phyloP scores from a whole-genome alignment of 2,329 filamentous ascomycete species.

The Lasiodiplodia sp. region DNA sequence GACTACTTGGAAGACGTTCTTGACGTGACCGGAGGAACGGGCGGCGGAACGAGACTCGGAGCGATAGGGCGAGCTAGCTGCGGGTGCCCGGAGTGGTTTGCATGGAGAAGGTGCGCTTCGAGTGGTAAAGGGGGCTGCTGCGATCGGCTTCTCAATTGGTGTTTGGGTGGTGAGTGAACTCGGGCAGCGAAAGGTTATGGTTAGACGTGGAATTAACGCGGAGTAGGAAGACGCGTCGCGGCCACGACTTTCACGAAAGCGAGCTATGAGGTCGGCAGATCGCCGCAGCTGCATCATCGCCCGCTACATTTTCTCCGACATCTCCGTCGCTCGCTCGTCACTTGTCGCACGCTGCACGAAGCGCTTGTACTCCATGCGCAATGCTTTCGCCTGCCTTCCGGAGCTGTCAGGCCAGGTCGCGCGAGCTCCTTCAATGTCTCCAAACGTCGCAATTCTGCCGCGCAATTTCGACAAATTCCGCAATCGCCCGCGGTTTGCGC shows the following conservation, averaged over 20 bases:
- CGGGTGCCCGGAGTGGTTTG: too few species aligned
- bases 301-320: neutral
- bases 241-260: slow-evolving; percentile 5
- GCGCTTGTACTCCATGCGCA: neutral
- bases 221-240: slow-evolving; percentile 18
- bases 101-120: neutral
- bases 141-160: neutral
- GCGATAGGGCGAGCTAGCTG: neutral
- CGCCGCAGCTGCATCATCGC: slow-evolving; percentile 8
- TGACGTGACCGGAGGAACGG: neutral
- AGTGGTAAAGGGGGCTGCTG: too few species aligned
- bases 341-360: neutral
- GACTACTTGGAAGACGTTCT: neutral
- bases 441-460: slow-evolving; percentile 36
- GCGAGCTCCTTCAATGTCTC: neutral
- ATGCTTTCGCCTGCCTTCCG: neutral
- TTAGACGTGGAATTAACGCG: neutral
- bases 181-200: neutral
- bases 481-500: slow-evolving; percentile 73
- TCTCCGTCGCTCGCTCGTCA: neutral
- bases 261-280: neutral
- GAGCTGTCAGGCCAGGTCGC: slow-evolving; percentile 1
- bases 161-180: neutral
- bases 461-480: slow-evolving; percentile 68
- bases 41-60: neutral